A percentile compares a stretch with the other conserved stretches of the same genome.
phyloP scores from a whole-genome alignment of 257 asterid genomes.

The Jacaranda mimosifolia region DNA sequence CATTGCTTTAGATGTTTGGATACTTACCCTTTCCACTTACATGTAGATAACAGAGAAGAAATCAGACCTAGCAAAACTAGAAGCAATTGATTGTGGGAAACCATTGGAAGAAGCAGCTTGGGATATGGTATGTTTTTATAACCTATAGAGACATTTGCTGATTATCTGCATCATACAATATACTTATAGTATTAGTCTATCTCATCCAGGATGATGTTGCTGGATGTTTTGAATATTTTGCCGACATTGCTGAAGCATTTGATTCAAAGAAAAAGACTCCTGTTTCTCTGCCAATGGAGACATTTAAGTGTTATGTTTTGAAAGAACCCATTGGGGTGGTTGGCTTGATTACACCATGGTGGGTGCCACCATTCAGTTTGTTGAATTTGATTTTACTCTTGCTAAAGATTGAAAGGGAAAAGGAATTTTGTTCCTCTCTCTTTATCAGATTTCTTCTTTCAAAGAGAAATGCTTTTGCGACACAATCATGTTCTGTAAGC shows the following conservation, averaged over 20 bases:
- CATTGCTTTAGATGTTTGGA: conserved; percentile 23
- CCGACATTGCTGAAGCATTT: conserved; percentile 90
- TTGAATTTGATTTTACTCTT: conserved; percentile 28
- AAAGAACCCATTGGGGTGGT: conserved; percentile 95
- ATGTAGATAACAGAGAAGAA: conserved; percentile 79
- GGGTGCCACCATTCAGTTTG: conserved; percentile 25
- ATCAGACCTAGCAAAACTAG: conserved; percentile 74
- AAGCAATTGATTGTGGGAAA: conserved; percentile 85
- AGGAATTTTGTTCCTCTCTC: not conserved
- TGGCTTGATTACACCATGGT: conserved; percentile 98
- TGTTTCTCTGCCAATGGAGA: conserved; percentile 77
- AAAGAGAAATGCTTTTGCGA: not conserved
- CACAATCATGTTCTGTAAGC: not conserved
- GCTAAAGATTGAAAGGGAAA: not conserved
- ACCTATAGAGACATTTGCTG: conserved; percentile 11
- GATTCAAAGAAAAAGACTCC: conserved; percentile 78
- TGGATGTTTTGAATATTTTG: conserved; percentile 89
- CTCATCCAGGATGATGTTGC: conserved; percentile 86
- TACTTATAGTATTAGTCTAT: conserved; percentile 22
- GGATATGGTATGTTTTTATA: conserved; percentile 73
- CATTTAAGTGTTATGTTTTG: conserved; percentile 74
- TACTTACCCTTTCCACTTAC: conserved; percentile 27
- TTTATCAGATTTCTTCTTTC: conserved; percentile 4
- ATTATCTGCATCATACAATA: conserved; percentile 21
- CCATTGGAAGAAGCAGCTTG: conserved; percentile 91